These are phyloP conservation scores for Inga laurina DNA, from an alignment of 306 rosid genomes.

Conservation along the genomic window DNA sequence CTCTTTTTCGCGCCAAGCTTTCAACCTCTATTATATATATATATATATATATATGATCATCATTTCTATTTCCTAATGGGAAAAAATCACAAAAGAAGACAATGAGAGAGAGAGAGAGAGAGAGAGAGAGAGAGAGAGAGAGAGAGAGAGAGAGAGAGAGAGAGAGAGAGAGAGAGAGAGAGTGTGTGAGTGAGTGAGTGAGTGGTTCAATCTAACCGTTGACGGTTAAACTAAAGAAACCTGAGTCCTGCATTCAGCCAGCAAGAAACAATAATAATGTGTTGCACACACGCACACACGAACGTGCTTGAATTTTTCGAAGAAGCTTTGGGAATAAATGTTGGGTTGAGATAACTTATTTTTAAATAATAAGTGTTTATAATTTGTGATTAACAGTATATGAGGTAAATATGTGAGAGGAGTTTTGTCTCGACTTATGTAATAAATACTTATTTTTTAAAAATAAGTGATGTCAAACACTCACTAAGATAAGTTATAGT, in stretches of 20 bases:
- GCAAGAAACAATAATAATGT: not conserved
- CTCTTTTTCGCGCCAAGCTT: constrained; percentile 26
- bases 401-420: no score
- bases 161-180: not conserved
- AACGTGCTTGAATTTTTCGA: not conserved
- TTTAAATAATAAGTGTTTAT: no score
- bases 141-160: not conserved
- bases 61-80: not conserved
- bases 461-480: no score
- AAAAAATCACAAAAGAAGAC: not conserved
- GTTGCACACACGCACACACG: not conserved
- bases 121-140: constrained; percentile 17
- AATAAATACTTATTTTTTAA: no score
- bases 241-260: not conserved
- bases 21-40: not conserved
- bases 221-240: not conserved
- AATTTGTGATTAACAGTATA: no score
- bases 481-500: no score
- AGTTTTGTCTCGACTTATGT: no score
- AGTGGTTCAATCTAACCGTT: not conserved
- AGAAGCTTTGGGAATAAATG: not conserved
- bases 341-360: no score
- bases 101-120: not conserved
- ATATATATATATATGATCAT: not conserved
- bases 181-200: no score